Base-by-base conservation (phyloP, 192 early-diverging fungal species). In the Helicostylum pulchrum region DNA sequence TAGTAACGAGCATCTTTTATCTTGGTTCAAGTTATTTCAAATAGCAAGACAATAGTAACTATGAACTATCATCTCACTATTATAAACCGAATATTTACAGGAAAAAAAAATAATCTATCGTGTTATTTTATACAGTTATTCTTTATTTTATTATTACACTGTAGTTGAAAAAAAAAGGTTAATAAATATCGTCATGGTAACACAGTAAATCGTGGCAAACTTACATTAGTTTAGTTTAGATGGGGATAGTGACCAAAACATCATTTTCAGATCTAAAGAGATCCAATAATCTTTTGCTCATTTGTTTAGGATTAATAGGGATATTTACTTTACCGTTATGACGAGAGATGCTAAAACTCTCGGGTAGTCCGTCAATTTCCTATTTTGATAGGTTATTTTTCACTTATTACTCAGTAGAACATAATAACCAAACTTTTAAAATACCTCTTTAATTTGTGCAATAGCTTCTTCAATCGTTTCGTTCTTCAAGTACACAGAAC, bases 301-400 rank as follows among this genome's bases (percentile, higher is more conserved):
- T 78, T 54, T 89, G 87, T 62, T 86, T 87, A 23, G 70, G 66
- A 61, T 79, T 79, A 31, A 89, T 72, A 12, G 87, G 87, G 34
- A 89, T 78, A 4, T 46, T 64, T 34, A 80, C 74, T 45, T 83
- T 80, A 30, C 85, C 86, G 34, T 85, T 87, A 53, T 79, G 77
- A 11, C 83, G 75, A 2, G 78, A 61, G 10, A 88, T 42, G 0
- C 65, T 54, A 65, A 83, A 84, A 14, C 66, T 39, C 0, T 48
- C 68, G 5, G 87, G 83, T 0, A 89, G 43, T 21, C 72, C 78
- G 55, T 86, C 87, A 10, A 89, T 70, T 61, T 87, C 87, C 82
- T 85, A 57, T 10, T 42, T 43, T 26, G 26, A 26, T 2, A 26
- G 50, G 30, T 21, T 44, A 17, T 15, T 4, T 6, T 12, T 17